Evolutionary conservation across 2,329 filamentous ascomycete species (phyloP), one percentile per base, ranked within the genome.

Genomic region (Colletotrichum simmondsii): DNA sequence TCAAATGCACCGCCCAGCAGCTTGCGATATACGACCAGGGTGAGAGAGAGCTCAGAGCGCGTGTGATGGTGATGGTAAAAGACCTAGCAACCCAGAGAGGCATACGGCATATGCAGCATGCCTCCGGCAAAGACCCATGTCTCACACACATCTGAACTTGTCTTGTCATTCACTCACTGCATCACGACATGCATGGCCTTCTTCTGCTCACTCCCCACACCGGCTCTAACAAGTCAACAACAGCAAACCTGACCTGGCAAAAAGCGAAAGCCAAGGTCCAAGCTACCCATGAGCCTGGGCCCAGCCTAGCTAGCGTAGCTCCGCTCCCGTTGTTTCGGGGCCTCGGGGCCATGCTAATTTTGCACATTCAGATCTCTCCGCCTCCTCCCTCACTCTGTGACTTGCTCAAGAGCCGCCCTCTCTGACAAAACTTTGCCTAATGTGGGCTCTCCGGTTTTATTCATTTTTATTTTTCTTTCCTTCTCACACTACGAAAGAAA

Each of bases 21-120:
- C 37, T 49, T 49, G 42, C 19, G 42, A 49, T 49, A 49, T 22
- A 49, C 3, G 42, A n/a, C 19, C 19, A n/a, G 42, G 42, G 19
- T 49, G 14, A 42, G 4, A 8, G 8, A 4, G 37, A 42, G 37
- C 37, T 42, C 37, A 42, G 11, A 42, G 14, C 37, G 37, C 16
- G 16, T 42, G 19, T 22, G 42, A 22, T 49, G 42, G 42, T 49
- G 19, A 8, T 49, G 42, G 42, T 49, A 49, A 22, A 35, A 58
- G 14, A 42, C 16, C 37, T n/a, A n/a, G 54, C 28, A 32, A 58
- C 54, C 54, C 10, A 11, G 32, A 26, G 57, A 60, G 66, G 61
- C 54, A 56, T 56, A 71, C 71, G 46, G 49, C 66, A 70, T 60
- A 71, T 70, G 71, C 70, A 73, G 67, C 67, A 42, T 71, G 66